A percentile compares a stretch with the other conserved stretches of the same genome.
These are phyloP conservation scores for Physaria fendleri DNA, from an alignment of 345 rosid genomes.

Conservation along the genomic window DNA sequence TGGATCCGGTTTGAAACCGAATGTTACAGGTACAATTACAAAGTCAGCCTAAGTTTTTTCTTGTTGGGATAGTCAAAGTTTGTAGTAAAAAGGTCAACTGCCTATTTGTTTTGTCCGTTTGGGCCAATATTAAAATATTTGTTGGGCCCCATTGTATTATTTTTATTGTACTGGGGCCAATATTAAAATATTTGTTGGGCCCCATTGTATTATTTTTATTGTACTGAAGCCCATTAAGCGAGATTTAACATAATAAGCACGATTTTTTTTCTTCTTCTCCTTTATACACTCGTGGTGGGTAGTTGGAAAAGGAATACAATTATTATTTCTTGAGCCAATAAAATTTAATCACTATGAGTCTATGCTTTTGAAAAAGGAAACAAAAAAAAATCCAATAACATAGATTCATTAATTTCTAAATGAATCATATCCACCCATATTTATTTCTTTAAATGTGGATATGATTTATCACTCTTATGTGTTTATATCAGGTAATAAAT, in stretches of 20 bases:
- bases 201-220: not conserved
- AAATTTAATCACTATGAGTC: not conserved
- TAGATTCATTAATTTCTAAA: not conserved
- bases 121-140: too few relatives aligned
- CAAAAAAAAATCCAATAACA: not conserved
- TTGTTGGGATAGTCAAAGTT: constrained; percentile 17
- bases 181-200: not conserved
- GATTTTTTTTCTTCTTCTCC: not conserved
- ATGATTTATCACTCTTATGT: too few relatives aligned
- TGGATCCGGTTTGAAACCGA: too few relatives aligned
- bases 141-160: too few relatives aligned
- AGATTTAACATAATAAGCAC: not conserved
- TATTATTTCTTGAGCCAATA: not conserved
- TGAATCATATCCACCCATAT: not conserved
- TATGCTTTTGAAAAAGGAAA: not conserved
- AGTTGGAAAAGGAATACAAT: not conserved
- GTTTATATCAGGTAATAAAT: too few relatives aligned
- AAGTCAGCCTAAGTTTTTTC: not conserved
- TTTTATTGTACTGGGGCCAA: too few relatives aligned
- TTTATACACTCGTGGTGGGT: constrained; percentile 9
- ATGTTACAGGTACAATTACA: too few relatives aligned
- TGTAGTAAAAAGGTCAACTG: not conserved
- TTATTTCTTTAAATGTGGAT: not conserved
- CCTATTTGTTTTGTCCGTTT: not conserved
- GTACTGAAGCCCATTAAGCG: not conserved